Percentiles rank a stretch among this genome's conserved stretches.
These are phyloP conservation scores for Colletotrichum lentis DNA, from an alignment of 2,329 filamentous ascomycete genomes.

Conservation along the genomic window DNA sequence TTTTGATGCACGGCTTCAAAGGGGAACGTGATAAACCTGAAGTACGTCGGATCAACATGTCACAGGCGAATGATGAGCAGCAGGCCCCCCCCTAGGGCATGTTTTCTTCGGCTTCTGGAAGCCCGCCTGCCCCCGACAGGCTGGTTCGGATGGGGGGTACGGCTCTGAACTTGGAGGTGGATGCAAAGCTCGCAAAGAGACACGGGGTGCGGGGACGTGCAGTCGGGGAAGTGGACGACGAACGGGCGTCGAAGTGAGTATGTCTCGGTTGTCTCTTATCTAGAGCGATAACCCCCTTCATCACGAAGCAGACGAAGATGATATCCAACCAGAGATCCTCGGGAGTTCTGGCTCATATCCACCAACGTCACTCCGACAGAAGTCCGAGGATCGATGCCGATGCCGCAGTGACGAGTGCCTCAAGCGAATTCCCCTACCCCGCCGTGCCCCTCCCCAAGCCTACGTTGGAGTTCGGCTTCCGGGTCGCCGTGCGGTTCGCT, in stretches of 20 bases:
- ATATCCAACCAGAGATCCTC: background rate
- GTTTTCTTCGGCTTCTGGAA: background rate
- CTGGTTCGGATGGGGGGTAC: background rate
- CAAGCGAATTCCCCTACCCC: slow-evolving; percentile 47
- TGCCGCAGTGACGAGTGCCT: background rate
- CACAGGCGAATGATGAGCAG: background rate
- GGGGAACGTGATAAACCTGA: background rate
- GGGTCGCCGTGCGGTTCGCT: slow-evolving; percentile 50
- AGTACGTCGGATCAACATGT: background rate
- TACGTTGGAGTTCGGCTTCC: slow-evolving; percentile 58
- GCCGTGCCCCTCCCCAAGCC: slow-evolving; percentile 55
- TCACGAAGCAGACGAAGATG: too few species aligned
- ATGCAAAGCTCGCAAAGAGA: background rate
- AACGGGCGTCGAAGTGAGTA: background rate
- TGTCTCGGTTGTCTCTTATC: background rate
- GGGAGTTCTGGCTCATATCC: too few species aligned
- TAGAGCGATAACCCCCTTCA: background rate
- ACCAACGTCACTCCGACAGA: background rate
- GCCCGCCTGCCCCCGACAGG: background rate
- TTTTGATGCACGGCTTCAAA: background rate
- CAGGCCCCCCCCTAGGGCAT: background rate
- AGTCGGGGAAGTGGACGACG: background rate
- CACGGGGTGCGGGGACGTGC: background rate
- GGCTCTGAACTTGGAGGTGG: too few species aligned
- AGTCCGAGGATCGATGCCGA: background rate